These are phyloP conservation scores for Peronospora destructor DNA, from an alignment of 352 stramenopile species.

Conservation along the genomic window DNA sequence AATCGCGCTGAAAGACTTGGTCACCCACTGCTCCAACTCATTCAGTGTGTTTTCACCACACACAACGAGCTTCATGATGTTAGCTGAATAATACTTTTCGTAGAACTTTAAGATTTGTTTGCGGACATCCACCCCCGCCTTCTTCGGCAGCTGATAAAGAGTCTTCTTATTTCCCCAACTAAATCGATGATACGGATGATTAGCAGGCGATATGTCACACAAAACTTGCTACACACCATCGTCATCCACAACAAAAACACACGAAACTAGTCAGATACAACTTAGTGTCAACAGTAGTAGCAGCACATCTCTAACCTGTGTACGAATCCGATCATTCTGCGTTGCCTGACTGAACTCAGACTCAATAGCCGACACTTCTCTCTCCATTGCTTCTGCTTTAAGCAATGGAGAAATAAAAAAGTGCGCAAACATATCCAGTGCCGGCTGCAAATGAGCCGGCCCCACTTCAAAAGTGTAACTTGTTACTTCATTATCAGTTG, in stretches of 20 bases:
- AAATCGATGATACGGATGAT: constrained; percentile 78
- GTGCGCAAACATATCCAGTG: constrained; percentile 91
- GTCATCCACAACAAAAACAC: constrained; percentile 8
- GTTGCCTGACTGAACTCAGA: constrained; percentile 82
- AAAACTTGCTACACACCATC: constrained; percentile 61
- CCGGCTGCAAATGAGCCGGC: constrained; percentile 45
- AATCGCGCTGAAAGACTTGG: constrained; percentile 53
- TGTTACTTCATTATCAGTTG: constrained; percentile 89
- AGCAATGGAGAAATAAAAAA: constrained; percentile 91
- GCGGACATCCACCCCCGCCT: constrained; percentile 45
- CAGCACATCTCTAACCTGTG: constrained; percentile 16
- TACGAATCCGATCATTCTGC: constrained; percentile 65
- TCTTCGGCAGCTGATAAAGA: constrained; percentile 42
- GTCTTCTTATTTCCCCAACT: constrained; percentile 81
- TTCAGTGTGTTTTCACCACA: constrained; percentile 68
- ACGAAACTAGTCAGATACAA: neutral
- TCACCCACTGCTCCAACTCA: constrained; percentile 59
- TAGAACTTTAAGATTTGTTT: constrained; percentile 62
- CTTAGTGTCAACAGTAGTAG: constrained; percentile 1
- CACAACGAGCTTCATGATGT: constrained; percentile 83
- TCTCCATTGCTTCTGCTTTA: constrained; percentile 66
- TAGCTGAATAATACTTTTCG: constrained; percentile 63
- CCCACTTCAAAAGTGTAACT: constrained; percentile 92
- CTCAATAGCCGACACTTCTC: constrained; percentile 82
- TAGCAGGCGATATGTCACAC: constrained; percentile 39